A percentile compares a stretch with the other conserved stretches of the same genome.
These are phyloP conservation scores for Colletotrichum cuscutae DNA, from an alignment of 2,329 filamentous ascomycete species.

Conservation along the genomic window DNA sequence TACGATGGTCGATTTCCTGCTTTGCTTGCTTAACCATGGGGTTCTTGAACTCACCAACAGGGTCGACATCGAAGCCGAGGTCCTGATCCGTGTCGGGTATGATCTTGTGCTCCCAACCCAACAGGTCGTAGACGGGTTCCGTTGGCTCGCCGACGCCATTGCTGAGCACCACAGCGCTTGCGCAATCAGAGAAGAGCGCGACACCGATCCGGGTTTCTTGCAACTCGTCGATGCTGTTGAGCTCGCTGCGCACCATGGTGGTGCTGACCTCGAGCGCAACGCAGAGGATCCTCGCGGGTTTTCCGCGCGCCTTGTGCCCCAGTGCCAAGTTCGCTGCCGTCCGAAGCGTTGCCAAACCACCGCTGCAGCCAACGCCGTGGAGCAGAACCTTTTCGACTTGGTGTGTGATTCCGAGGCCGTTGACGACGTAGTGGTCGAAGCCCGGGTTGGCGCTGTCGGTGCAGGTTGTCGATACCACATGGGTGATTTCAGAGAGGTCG, in stretches of 20 bases:
- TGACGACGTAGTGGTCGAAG: constrained; percentile 73
- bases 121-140: constrained; percentile 65
- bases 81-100: constrained; percentile 71
- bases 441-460: constrained; percentile 77
- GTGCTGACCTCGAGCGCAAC: constrained; percentile 73
- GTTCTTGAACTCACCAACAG: constrained; percentile 57
- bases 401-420: constrained; percentile 65
- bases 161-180: constrained; percentile 72
- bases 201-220: constrained; percentile 73
- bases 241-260: constrained; percentile 70
- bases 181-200: constrained; percentile 76
- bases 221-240: constrained; percentile 68
- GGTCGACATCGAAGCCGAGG: constrained; percentile 73
- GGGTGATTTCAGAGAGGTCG: constrained; percentile 66
- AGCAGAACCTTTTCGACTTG: constrained; percentile 73
- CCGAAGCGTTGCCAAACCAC: constrained; percentile 69
- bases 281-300: constrained; percentile 71
- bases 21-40: not conserved
- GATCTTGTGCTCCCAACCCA: constrained; percentile 73
- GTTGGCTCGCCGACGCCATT: constrained; percentile 65
- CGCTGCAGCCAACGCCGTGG: constrained; percentile 74
- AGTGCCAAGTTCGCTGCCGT: constrained; percentile 75
- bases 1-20: constrained; percentile 17
- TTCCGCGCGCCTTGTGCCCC: constrained; percentile 67
- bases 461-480: constrained; percentile 75